Evolutionary conservation across 2,329 filamentous ascomycete genomes (phyloP).

Genomic region (Bertia moriformis): DNA sequence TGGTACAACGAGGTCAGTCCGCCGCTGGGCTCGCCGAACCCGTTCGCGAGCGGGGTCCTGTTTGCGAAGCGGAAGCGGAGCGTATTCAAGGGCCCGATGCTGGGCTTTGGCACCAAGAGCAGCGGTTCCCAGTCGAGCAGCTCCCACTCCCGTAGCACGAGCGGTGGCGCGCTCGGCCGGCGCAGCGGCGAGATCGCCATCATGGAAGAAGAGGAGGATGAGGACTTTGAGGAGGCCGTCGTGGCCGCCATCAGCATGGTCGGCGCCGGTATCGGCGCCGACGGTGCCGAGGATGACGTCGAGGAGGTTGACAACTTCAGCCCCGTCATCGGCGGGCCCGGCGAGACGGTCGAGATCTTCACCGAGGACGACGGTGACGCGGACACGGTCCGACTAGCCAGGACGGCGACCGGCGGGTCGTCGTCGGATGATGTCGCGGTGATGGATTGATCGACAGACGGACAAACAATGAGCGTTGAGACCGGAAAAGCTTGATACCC

Average conservation of each 20-base stretch:
- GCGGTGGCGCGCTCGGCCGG: constrained; percentile 46
- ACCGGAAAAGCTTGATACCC: no score
- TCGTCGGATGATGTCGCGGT: no score
- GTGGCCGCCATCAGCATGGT: constrained; percentile 8
- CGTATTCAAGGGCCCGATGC: constrained; percentile 67
- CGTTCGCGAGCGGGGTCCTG: constrained; percentile 47
- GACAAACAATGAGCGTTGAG: no score
- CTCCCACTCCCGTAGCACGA: constrained; percentile 38
- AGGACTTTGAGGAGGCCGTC: constrained; percentile 6
- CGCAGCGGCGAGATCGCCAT: constrained; percentile 65
- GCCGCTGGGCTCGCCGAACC: constrained; percentile 38
- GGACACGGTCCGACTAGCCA: constrained; percentile 17
- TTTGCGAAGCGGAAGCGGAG: constrained; percentile 73
- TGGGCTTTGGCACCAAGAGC: constrained; percentile 39
- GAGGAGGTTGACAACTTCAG: constrained; percentile 46
- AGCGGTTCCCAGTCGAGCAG: constrained; percentile 14
- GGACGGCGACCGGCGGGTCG: no score
- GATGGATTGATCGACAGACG: no score
- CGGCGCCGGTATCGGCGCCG: constrained; percentile 10
- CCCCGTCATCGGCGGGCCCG: constrained; percentile 28
- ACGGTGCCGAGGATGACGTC: constrained; percentile 29
- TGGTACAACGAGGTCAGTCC: constrained; percentile 11
- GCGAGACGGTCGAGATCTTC: constrained; percentile 22
- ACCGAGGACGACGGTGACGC: constrained; percentile 40
- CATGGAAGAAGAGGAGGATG: constrained; percentile 16